A percentile compares a stretch with the other conserved stretches of the same genome.
Evolutionary conservation across 768 basidiomycete species (phyloP).

Genomic region (Agaricus subrufescens): DNA sequence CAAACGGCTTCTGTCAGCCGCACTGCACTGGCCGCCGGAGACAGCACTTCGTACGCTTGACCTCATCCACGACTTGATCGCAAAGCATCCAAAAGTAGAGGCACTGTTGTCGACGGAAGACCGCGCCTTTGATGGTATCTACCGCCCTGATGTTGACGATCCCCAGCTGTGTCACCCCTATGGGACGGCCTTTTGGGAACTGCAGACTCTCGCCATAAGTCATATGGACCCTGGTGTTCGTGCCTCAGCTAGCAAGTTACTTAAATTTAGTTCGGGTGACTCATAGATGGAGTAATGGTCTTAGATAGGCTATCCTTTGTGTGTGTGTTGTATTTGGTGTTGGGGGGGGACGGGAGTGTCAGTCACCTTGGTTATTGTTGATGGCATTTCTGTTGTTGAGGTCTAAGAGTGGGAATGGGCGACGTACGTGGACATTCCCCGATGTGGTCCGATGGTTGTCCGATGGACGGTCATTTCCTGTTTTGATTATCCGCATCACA

Average conservation of each 20-base stretch:
- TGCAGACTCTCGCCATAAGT: slow-evolving; percentile 53
- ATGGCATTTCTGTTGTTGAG: too few relatives aligned
- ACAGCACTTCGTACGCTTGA: slow-evolving; percentile 64
- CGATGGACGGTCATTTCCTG: too few relatives aligned
- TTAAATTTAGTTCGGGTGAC: slow-evolving; percentile 37
- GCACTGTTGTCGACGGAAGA: slow-evolving; percentile 86
- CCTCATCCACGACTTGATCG: slow-evolving; percentile 68
- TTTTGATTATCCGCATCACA: too few relatives aligned
- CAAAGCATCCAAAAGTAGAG: slow-evolving; percentile 76
- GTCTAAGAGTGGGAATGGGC: too few relatives aligned
- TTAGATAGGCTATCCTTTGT: slow-evolving; percentile 7
- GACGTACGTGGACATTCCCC: too few relatives aligned
- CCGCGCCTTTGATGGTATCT: slow-evolving; percentile 77
- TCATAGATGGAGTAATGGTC: slow-evolving; percentile 8
- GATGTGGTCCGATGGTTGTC: too few relatives aligned
- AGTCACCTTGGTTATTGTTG: slow-evolving; percentile 1
- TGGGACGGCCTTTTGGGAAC: slow-evolving; percentile 84
- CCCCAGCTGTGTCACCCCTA: slow-evolving; percentile 81
- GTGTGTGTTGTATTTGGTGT: neutral
- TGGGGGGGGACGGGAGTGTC: neutral
- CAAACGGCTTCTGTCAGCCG: slow-evolving; percentile 82
- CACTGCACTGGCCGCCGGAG: slow-evolving; percentile 75
- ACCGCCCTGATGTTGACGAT: slow-evolving; percentile 83
- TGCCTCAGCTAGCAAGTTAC: slow-evolving; percentile 56
- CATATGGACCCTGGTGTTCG: slow-evolving; percentile 70